Evolutionary conservation across 129 eudicot species (phyloP), one percentile per base, ranked within the genome.

Genomic region (Flaveria trinervia): DNA sequence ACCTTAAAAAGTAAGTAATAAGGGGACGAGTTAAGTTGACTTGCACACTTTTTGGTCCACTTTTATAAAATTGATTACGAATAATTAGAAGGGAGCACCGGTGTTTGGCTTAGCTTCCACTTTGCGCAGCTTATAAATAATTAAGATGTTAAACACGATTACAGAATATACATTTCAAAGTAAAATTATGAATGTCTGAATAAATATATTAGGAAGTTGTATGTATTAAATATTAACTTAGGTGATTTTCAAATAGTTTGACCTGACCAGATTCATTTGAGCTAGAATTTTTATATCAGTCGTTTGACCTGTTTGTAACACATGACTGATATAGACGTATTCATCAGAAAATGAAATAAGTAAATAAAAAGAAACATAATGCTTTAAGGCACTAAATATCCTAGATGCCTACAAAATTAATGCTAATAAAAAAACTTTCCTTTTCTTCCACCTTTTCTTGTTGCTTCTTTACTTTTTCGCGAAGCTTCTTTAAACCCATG

Each of bases 391-490:
- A 25, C 67, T 25, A 61, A 33, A 65, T 36, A 16, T 36, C 70
- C 46, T 30, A 65, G 48, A 39, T 65, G 36, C 70, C 46, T 15
- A 36, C 49, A 65, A 49, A 65, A n/a, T 30, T 13, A 15, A 18
- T 61, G 51, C 5, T 51, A 62, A 44, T 41, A 68, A 54, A 15
- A 26, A 68, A 54, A 33, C 56, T 59, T 82, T 79, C 92, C 97
- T 85, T 90, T 82, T 90, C 92, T 77, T 83, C 96, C 83, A 94
- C 97, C 80, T 84, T 94, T 69, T 90, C 98, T 86, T 94, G 98
- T 14, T 94, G 98, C 51, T 94, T 84, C 86, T 91, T 89, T 46
- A 94, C 98, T 89, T 87, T 85, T 76, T 94, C 98, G 33, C 74
- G 97, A 81, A 95, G 68, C 87, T 85, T 91, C 76, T 87, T 87